These are phyloP conservation scores for Lojkania enalia DNA, from an alignment of 2,329 filamentous ascomycete species.

Conservation along the genomic window DNA sequence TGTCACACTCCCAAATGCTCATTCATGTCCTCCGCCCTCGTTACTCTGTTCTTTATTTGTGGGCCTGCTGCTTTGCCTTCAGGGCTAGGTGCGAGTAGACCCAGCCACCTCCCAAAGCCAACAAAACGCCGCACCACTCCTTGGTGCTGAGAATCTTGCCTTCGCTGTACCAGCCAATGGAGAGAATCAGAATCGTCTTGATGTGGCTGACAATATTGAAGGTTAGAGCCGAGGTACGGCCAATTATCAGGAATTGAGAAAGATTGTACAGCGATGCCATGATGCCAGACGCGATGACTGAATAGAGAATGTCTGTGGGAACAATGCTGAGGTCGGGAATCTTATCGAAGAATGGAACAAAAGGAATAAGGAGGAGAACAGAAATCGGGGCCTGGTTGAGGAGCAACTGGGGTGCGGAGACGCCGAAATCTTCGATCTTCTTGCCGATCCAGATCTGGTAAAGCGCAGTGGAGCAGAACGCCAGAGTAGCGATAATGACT, in stretches of 20 bases:
- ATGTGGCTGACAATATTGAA: constrained; percentile 49
- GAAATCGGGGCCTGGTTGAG: constrained; percentile 53
- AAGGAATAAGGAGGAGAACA: constrained; percentile 48
- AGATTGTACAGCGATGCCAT: constrained; percentile 49
- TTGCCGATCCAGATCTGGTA: constrained; percentile 56
- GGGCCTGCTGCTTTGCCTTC: constrained; percentile 38
- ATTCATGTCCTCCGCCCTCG: not conserved
- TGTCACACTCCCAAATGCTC: too few species aligned
- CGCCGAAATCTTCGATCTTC: constrained; percentile 52
- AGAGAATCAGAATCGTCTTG: constrained; percentile 52
- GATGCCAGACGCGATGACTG: constrained; percentile 47
- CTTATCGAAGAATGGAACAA: constrained; percentile 51
- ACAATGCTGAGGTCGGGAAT: constrained; percentile 42
- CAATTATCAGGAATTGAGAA: constrained; percentile 49
- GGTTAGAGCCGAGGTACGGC: constrained; percentile 44
- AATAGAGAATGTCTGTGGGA: constrained; percentile 47
- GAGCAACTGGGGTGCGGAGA: constrained; percentile 50
- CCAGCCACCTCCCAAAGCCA: constrained; percentile 51
- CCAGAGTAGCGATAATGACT: constrained; percentile 48
- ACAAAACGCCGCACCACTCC: constrained; percentile 49
- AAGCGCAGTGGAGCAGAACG: constrained; percentile 51
- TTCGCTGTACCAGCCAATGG: constrained; percentile 52
- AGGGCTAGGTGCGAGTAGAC: constrained; percentile 50
- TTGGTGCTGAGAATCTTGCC: constrained; percentile 45
- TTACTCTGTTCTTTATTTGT: constrained; percentile 15